Base-by-base conservation (phyloP, 2,329 filamentous ascomycete genomes). In the Diaporthe citrichinensis region DNA sequence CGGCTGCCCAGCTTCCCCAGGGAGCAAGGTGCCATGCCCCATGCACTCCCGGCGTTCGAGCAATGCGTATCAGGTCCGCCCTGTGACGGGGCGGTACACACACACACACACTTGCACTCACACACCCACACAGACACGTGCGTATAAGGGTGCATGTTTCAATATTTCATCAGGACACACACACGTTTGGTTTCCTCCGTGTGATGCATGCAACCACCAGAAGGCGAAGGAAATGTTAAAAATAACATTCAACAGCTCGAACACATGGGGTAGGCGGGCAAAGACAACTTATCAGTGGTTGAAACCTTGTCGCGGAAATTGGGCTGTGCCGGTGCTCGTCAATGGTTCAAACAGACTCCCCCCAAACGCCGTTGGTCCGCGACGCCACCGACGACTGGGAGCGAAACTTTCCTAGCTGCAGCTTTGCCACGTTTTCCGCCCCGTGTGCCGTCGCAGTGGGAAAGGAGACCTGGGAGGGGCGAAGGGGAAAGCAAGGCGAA, bases 371-470 rank as follows among this genome's bases (percentile, higher is more conserved):
- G 65, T 53, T 53, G 31, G 23, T 28, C 62, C 49, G 65, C 65
- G 36, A 69, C 65, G 65, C 65, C 65, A 69, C 65, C 46, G 23
- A 28, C 1, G 59, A 12, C 36, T 44, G 46, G 46, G 49, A 20
- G 65, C 34, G 65, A 69, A 69, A 69, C 65, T 55, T 69, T 41
- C 65, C 46, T 69, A 69, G 65, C 65, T 69, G 65, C 65, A 69
- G 65, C 49, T 53, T 55, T 69, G 65, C 51, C 65, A 69, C 65
- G 65, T 69, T 69, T 69, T 69, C 65, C 65, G 65, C 65, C 65
- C 65, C 65, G 65, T 55, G 65, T 69, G 65, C 65, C 65, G 65
- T 69, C 34, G 65, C 49, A 69, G 46, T 69, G 65, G 65, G 65
- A 69, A 67, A 39, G 49, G 65, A 53, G 65, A 55, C 31, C 3